Percentiles rank a stretch among this genome's conserved stretches.
phyloP scores from a whole-genome alignment of 805 yeast genomes.

The Yarrowia hollandica region DNA sequence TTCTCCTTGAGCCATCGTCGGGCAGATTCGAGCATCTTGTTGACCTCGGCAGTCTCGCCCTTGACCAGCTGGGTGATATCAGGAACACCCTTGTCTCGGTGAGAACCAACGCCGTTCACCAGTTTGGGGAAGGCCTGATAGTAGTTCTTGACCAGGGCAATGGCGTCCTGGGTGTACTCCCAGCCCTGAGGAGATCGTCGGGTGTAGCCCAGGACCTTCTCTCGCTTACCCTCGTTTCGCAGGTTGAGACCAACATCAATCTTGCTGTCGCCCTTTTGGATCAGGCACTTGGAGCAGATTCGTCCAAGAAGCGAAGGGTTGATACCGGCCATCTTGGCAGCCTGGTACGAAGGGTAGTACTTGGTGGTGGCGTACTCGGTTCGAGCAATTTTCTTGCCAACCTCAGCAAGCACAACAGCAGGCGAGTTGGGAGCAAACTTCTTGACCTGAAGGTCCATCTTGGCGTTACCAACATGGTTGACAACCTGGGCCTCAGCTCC shows the following conservation, averaged over 20 bases:
- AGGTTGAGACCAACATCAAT: constrained; percentile 78
- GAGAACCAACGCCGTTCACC: constrained; percentile 46
- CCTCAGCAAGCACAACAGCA: constrained; percentile 40
- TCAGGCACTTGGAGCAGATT: constrained; percentile 70
- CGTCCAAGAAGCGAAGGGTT: constrained; percentile 69
- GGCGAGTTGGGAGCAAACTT: constrained; percentile 52
- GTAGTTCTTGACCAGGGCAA: constrained; percentile 64
- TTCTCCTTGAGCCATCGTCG: constrained; percentile 52
- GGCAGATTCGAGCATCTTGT: constrained; percentile 45
- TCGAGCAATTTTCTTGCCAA: constrained; percentile 59
- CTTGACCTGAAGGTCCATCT: constrained; percentile 38
- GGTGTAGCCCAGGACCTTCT: constrained; percentile 87
- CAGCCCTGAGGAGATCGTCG: constrained; percentile 65
- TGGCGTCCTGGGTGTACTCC: constrained; percentile 80
- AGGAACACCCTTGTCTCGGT: constrained; percentile 33
- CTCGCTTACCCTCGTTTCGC: constrained; percentile 75
- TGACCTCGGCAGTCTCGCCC: constrained; percentile 37
- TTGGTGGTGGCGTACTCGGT: constrained; percentile 56
- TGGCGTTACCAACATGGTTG: constrained; percentile 42
- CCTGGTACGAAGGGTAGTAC: constrained; percentile 67
- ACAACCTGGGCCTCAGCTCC: constrained; percentile 65
- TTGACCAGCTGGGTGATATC: constrained; percentile 32
- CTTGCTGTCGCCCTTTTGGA: constrained; percentile 55
- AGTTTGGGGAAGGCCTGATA: constrained; percentile 60
- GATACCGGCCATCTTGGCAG: constrained; percentile 57